Base-by-base conservation (phyloP, 768 basidiomycete species). In the Leccinum subgranulosum region DNA sequence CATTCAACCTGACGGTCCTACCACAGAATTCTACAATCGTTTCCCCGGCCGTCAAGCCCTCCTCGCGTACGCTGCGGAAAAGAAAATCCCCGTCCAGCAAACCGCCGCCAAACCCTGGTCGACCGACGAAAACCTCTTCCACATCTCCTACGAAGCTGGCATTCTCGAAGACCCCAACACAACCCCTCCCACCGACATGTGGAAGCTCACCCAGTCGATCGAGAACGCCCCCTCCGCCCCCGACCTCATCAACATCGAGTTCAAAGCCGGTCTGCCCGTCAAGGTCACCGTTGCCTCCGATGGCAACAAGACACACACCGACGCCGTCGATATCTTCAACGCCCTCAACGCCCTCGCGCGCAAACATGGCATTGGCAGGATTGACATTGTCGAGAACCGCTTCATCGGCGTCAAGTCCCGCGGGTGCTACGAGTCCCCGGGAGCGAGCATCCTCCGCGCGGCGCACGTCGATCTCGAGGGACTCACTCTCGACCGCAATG, bases 381-480 rank as follows among this genome's bases (percentile, higher is more conserved):
- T 98, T 76, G 97, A 99, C 73, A 98, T 99, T 67, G 97, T 99
- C 69, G 96, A 99, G 79, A 99, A 99, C 80, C 84, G 97, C 54
- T 99, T 97, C 79, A 98, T 98, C 72, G 97, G 97, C 56, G 97
- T 99, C 71, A 99, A 98, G 76, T 94, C 92, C 49, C 92, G 97
- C 31, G 97, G 97, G n/a, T 99, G 97, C 78, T 99, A 99, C 79
- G 97, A 99, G 75, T 89, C 91, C 2, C 97, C 97, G 15, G 97
- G 88, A 6, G 97, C 94, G 23, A 97, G 95, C 51, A 98, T 98
- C 76, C 81, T 99, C 49, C 92, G 97, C 59, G 86, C 82, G 15
- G 96, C 97, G 7, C 97, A 98, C 77, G 80, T 99, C 74, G 97
- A 99, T 65, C 77, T 99, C 64, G 97, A 98, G 74, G 97, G 97